Evolutionary conservation across 2,329 filamentous ascomycete genomes (phyloP).

Genomic region (Claviceps purpurea): DNA sequence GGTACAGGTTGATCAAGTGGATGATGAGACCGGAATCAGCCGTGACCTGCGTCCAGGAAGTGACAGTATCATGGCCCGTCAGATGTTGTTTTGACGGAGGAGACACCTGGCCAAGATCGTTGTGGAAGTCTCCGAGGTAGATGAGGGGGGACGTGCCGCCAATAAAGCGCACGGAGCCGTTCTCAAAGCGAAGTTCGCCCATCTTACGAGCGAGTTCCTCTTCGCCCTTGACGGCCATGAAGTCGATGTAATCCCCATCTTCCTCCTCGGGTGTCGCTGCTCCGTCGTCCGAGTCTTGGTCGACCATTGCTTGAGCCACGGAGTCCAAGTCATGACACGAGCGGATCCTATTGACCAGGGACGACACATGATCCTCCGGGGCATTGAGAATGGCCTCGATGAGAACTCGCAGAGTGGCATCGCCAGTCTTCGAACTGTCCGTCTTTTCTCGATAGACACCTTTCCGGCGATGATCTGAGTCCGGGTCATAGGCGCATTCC

Average conservation of each 20-base stretch:
- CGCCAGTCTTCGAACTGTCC: conserved; percentile 74
- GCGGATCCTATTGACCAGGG: conserved; percentile 73
- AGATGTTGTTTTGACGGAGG: conserved; percentile 31
- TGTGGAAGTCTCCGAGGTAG: conserved; percentile 47
- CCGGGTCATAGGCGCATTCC: conserved; percentile 87
- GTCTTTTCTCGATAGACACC: conserved; percentile 93
- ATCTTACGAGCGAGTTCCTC: conserved; percentile 81
- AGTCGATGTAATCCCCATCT: conserved; percentile 27
- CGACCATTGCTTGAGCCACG: conserved; percentile 40
- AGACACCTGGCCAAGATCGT: conserved; percentile 22
- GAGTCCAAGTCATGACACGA: conserved; percentile 59
- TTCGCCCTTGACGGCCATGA: conserved; percentile 42
- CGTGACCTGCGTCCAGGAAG: conserved; percentile 81
- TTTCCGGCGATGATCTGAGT: conserved; percentile 89
- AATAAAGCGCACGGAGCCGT: conserved; percentile 80
- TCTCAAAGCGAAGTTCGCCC: conserved; percentile 77
- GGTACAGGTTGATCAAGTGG: conserved; percentile 94
- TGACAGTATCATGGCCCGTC: conserved; percentile 53
- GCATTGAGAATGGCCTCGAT: conserved; percentile 88
- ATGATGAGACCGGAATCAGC: conserved; percentile 64
- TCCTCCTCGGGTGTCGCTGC: conserved; percentile 21
- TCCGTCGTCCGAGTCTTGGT: conserved; percentile 20
- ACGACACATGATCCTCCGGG: conserved; percentile 70
- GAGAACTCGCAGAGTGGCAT: conserved; percentile 80
- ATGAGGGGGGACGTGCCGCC: conserved; percentile 91